Evolutionary conservation across 805 yeast genomes (phyloP).

Genomic region (Scheffersomyces stipitis): DNA sequence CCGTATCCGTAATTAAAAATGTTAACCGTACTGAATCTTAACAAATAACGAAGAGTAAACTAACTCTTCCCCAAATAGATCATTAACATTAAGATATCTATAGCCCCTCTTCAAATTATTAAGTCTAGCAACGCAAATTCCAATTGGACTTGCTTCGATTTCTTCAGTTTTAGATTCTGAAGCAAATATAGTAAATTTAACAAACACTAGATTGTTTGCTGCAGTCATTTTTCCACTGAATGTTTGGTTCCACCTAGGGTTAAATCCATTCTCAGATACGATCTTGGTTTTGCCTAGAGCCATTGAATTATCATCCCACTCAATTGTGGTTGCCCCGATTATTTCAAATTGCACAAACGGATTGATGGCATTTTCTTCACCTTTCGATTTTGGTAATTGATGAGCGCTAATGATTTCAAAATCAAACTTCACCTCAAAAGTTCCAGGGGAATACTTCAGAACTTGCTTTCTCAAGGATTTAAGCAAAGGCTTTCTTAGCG

Average conservation of each 20-base stretch:
- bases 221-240: conserved; percentile 44
- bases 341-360: conserved; percentile 66
- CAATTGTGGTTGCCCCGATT: conserved; percentile 41
- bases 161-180: conserved; percentile 9
- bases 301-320: conserved; percentile 20
- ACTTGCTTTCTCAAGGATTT: conserved; percentile 17
- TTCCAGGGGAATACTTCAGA: not conserved
- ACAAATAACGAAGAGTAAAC: conserved; percentile 53
- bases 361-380: conserved; percentile 47
- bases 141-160: conserved; percentile 39
- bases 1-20: too few relatives aligned
- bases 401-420: conserved; percentile 73
- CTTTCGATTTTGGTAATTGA: conserved; percentile 72
- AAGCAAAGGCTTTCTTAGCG: conserved; percentile 36
- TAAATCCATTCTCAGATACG: conserved; percentile 74
- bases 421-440: conserved; percentile 13
- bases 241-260: conserved; percentile 75
- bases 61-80: conserved; percentile 74
- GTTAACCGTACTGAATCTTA: conserved; percentile 29
- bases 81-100: conserved; percentile 77
- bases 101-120: conserved; percentile 73
- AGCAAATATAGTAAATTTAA: conserved; percentile 38
- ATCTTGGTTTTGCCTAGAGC: conserved; percentile 13
- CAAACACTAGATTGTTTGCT: conserved; percentile 51
- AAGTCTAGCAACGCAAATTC: conserved; percentile 61